Base-by-base conservation (phyloP, 2,329 filamentous ascomycete genomes). In the Colletotrichum costaricense region DNA sequence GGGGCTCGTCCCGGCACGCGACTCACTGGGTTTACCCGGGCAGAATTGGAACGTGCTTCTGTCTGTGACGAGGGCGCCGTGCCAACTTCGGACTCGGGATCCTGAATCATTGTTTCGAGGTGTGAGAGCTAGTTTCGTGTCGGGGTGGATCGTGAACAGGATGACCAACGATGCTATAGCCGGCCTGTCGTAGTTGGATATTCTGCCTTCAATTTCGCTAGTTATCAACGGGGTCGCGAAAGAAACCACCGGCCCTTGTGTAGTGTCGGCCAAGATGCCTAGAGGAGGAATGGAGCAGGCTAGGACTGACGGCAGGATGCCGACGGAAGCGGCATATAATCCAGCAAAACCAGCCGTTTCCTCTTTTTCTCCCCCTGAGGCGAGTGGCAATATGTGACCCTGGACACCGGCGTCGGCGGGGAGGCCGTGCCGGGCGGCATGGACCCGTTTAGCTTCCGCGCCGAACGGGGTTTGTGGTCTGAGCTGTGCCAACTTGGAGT, bases 31-130 rank as follows among this genome's bases (percentile, higher is more conserved):
- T 28, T 33, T 16, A 46, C 35, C 55, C 60, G 69, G 66, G 26
- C n/a, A 38, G 14, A n/a, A 24, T 16, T 65, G 49, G 46, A 52
- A 49, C 60, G 35, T 66, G 56, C 67, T 26, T 28, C 22, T 42
- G n/a, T 24, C 28, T 35, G 42, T 33, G 26, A 26, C 46, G 60
- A 70, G 59, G 67, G 60, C 52, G 42, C 55, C 38, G 46, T 70
- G 67, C 67, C 70, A 64, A 70, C 24, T 73, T 62, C 67, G 67
- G 70, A 33, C 42, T 73, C 60, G 60, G 55, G 35, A 55, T 57
- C 69, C 38, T 65, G 67, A 56, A 24, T 65, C 26, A 26, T 42
- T 63, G 38, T 59, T 69, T 70, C 46, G 59, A 42, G 33, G 60
- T 49, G 59, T 49, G 60, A 54, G 28, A 22, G 59, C 4, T 9